phyloP scores from a whole-genome alignment of 768 basidiomycete genomes.

The Mycena vitilis region DNA sequence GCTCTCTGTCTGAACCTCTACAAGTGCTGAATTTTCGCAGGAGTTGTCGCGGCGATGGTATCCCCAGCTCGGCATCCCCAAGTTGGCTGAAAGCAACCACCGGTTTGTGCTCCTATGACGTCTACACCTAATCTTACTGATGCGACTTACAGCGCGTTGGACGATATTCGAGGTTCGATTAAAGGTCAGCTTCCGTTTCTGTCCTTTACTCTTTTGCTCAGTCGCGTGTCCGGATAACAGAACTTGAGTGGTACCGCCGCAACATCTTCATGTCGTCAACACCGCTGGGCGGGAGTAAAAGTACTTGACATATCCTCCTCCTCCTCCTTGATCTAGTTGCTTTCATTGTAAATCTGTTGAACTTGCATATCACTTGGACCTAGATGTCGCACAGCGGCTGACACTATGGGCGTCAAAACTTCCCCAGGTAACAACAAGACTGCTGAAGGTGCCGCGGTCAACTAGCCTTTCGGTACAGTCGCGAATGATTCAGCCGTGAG shows the following conservation, averaged over 20 bases:
- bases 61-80: constrained; percentile 50
- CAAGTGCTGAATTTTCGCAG: constrained; percentile 48
- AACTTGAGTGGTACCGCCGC: constrained; percentile 83
- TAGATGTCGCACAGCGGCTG: too few relatives aligned
- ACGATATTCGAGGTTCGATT: constrained; percentile 85
- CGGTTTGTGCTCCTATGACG: constrained; percentile 56
- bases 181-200: constrained; percentile 56
- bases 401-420: too few relatives aligned
- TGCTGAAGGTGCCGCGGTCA: too few relatives aligned
- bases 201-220: not conserved
- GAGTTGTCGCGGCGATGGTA: constrained; percentile 84
- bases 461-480: too few relatives aligned
- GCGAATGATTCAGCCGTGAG: too few relatives aligned
- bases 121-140: constrained; percentile 1
- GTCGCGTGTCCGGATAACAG: constrained; percentile 48
- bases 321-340: not conserved
- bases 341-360: too few relatives aligned
- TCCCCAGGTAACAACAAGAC: too few relatives aligned
- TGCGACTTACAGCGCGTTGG: constrained; percentile 69
- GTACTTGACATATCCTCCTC: constrained; percentile 5
- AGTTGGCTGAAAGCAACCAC: constrained; percentile 58
- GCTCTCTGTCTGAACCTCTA: not conserved
- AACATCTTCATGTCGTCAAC: constrained; percentile 70
- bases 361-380: too few relatives aligned
- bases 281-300: not conserved